These are phyloP conservation scores for Fusarium begoniae DNA, from an alignment of 2,329 filamentous ascomycete genomes.

Conservation along the genomic window DNA sequence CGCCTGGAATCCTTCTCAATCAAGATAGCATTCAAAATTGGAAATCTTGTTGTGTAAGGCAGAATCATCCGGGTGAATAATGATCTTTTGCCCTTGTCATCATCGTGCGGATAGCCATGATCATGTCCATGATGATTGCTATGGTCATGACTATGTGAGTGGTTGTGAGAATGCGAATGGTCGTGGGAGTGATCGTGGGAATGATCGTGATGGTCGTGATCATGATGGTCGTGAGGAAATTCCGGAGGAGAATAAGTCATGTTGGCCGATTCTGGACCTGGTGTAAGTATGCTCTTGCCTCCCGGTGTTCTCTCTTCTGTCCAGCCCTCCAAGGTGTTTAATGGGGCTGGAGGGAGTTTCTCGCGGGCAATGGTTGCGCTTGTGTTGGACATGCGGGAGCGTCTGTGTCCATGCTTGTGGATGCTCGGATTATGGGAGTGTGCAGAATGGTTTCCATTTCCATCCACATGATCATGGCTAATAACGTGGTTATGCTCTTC, in stretches of 20 bases:
- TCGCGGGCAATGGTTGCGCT: constrained; percentile 43
- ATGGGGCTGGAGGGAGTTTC: constrained; percentile 45
- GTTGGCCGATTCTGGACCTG: constrained; percentile 41
- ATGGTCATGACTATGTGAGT: constrained; percentile 35
- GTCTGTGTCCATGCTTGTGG: constrained; percentile 44
- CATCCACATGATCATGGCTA: constrained; percentile 32
- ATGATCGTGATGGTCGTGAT: constrained; percentile 41
- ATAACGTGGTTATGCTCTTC: constrained; percentile 46
- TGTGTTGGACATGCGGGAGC: constrained; percentile 46
- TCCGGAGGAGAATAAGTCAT: constrained; percentile 44
- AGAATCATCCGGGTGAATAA: constrained; percentile 77
- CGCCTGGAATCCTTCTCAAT: constrained; percentile 91
- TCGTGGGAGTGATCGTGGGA: constrained; percentile 35
- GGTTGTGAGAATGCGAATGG: constrained; percentile 41
- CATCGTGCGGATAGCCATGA: constrained; percentile 47
- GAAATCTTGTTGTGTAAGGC: constrained; percentile 73
- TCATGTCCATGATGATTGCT: constrained; percentile 28
- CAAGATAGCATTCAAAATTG: constrained; percentile 85
- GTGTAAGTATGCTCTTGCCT: constrained; percentile 52
- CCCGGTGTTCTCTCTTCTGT: constrained; percentile 52
- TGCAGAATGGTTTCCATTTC: constrained; percentile 32
- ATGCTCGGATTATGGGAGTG: constrained; percentile 40
- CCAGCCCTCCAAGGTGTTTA: constrained; percentile 52
- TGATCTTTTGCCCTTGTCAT: constrained; percentile 64
- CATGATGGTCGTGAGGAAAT: constrained; percentile 43